Evolutionary conservation across 2,329 filamentous ascomycete genomes (phyloP), one percentile per base, ranked within the genome.

Genomic region (Exophiala xenobiotica): DNA sequence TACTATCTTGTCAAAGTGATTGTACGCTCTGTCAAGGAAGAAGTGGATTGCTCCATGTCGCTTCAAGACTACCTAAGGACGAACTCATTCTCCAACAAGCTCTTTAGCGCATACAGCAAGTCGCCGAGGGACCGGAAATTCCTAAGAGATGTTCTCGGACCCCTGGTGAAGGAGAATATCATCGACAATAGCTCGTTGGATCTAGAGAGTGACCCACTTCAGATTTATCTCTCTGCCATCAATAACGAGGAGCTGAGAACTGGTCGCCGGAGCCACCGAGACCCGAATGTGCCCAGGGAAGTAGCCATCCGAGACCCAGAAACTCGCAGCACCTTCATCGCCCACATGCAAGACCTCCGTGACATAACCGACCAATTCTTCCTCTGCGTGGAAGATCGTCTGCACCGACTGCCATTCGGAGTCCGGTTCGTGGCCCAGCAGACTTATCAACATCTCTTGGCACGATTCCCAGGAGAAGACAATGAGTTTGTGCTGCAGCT

Each of bases 211-310:
- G 93, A 99, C 65, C 93, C 93, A 0, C 86, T 97, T 76, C 92
- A 97, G 63, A 99, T 99, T 51, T 97, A 99, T 71, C 83, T 88
- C 35, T 93, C 90, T 4, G 86, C 90, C 11, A 95, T 99, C 72
- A 97, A 95, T 73, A 96, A 99, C 63, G 92, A 97, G 69, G 93
- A 99, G 71, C 82, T 99, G 19, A 85, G 90, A 14, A 99, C 93
- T 0, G 93, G 93, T 3, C 83, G 84, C 59, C 83, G 89, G 16
- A 96, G 91, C 67, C 81, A 81, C 43, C 81, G 93, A 56, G 87
- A 85, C 26, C 82, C 89, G 11, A 90, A 96, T 61, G 86, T 99
- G 26, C 87, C 90, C 0, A 83, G 91, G 56, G 93, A 99, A 67
- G 79, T 95, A 61, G 93, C 93, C n/a, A 96, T 99, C 67, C 86